These are phyloP conservation scores for Metroxylon sagu DNA, from an alignment of 176 grass and related monocot genomes.

Conservation along the genomic window DNA sequence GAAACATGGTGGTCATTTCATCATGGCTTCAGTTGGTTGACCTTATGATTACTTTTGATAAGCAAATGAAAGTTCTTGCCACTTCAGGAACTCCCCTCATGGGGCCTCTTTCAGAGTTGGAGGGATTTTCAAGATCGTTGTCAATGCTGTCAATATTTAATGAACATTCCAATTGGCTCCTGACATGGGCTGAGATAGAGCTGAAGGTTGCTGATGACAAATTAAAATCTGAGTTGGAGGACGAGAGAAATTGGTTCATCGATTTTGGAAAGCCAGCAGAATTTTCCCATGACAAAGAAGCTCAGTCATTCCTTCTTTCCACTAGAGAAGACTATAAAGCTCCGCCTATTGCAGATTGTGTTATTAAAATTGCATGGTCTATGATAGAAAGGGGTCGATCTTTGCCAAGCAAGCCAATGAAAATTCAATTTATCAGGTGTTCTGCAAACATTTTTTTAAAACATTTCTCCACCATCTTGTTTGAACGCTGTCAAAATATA, in stretches of 20 bases:
- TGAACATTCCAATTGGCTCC: conserved; percentile 82
- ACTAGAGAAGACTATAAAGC: conserved; percentile 82
- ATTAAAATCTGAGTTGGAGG: conserved; percentile 50
- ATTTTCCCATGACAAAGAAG: conserved; percentile 28
- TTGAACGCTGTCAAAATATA: conserved; percentile 36
- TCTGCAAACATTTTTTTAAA: conserved; percentile 63
- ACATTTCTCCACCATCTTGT: conserved; percentile 56
- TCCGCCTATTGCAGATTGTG: conserved; percentile 59
- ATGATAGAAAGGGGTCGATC: conserved; percentile 71
- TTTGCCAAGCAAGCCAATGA: conserved; percentile 42
- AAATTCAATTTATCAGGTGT: conserved; percentile 54
- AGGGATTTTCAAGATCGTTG: conserved; percentile 52
- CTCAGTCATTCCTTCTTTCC: conserved; percentile 48
- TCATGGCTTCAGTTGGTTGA: conserved; percentile 89
- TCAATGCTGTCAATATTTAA: conserved; percentile 68
- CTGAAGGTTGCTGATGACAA: conserved; percentile 54
- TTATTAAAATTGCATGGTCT: conserved; percentile 56
- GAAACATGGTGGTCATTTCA: conserved; percentile 38
- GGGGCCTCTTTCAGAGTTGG: conserved; percentile 36
- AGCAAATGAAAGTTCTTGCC: conserved; percentile 73
- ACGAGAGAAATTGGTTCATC: conserved; percentile 48
- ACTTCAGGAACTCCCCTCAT: conserved; percentile 55
- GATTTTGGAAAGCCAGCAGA: conserved; percentile 23
- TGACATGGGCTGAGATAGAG: conserved; percentile 71
- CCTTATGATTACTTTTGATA: conserved; percentile 81